These are phyloP conservation scores for Collybiopsis luxurians DNA, from an alignment of 768 basidiomycete genomes.

Conservation along the genomic window DNA sequence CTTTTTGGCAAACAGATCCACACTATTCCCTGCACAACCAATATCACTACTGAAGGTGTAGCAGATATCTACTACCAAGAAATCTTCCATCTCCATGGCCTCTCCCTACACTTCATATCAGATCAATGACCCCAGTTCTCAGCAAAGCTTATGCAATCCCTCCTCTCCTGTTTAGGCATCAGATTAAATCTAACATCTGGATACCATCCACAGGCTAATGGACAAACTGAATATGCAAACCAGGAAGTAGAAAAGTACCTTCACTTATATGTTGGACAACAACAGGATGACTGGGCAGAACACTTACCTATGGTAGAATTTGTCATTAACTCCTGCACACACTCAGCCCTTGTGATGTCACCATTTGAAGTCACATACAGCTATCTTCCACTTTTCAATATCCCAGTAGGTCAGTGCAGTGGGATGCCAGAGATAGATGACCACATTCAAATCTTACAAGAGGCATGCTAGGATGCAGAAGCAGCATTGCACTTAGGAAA, in stretches of 20 bases:
- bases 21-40: conserved; percentile 18
- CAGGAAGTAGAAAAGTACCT: conserved; percentile 27
- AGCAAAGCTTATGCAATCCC: conserved; percentile 4
- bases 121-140: conserved; percentile 10
- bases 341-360: neutral
- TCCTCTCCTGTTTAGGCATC: neutral
- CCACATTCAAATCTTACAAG: too few relatives aligned
- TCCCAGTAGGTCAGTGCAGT: too few relatives aligned
- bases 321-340: neutral
- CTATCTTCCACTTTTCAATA: too few relatives aligned
- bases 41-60: conserved; percentile 14
- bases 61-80: conserved; percentile 13
- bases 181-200: neutral
- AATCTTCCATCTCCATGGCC: conserved; percentile 5
- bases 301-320: conserved; percentile 30
- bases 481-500: too few relatives aligned
- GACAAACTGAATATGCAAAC: conserved; percentile 26
- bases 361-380: too few relatives aligned
- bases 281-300: conserved; percentile 29
- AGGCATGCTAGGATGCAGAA: too few relatives aligned
- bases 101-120: neutral
- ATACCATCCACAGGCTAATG: conserved; percentile 22
- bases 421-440: too few relatives aligned
- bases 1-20: conserved; percentile 25
- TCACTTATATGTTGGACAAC: conserved; percentile 21